Base-by-base conservation (phyloP, 2,329 filamentous ascomycete genomes). In the Cercospora sp. region DNA sequence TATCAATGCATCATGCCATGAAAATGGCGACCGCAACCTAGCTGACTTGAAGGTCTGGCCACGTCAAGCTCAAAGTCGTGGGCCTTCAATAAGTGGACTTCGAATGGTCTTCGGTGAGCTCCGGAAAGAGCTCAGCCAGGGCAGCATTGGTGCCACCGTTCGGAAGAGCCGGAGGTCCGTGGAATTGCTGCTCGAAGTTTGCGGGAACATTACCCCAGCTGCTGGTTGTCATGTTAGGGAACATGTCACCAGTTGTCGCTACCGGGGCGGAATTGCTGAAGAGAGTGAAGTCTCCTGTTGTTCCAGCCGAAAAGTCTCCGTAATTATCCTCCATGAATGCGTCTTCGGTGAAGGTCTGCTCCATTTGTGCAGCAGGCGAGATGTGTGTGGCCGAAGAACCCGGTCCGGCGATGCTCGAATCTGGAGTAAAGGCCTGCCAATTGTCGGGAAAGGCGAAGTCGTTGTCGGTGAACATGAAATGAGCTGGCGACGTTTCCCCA, bases 341-440 rank as follows among this genome's bases (percentile, higher is more conserved):
- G 18, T 82, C 81, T 68, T 88, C 72, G 12, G 72, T 75, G 66
- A 77, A 76, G 0, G 75, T 84, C 84, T 59, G 90, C 88, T 9
- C 90, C 90, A 79, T 85, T 90, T 92, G 90, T 5, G 89, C 90
- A 64, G 84, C 83, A 8, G 90, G 90, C 3, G 90, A 93, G 69
- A 92, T 85, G 69, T 91, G 89, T 28, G 83, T 80, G 12, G 67
- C 66, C 53, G 71, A 70, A 26, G 64, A 65, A 65, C 70, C 70
- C 20, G 67, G 66, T 26, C 71, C 71, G 30, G 67, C 72, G 20
- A 71, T 69, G 33, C 67, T 70, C 18, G 74, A 72, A 55, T 74
- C 67, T 28, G 76, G 75, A 6, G 73, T 75, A n/a, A 68, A 68
- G n/a, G 72, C 66, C 70, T 71, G 78, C 20, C 81, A 81, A 67